phyloP scores from a whole-genome alignment of 108 stramenopile species.

The Nitzschia putrida region DNA sequence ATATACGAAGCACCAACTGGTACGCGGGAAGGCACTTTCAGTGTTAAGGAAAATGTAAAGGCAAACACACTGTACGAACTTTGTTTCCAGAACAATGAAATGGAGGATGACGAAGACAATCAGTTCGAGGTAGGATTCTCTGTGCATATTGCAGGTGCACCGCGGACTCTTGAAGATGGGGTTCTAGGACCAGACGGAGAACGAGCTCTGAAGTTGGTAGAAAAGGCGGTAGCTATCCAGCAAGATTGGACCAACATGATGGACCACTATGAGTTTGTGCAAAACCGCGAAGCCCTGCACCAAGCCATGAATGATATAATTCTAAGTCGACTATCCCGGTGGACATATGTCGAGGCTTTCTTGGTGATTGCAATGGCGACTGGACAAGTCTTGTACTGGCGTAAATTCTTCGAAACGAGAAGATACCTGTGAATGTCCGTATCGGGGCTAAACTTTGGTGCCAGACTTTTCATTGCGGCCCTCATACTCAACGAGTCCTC shows the following conservation, averaged over 20 bases:
- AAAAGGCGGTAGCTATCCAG: constrained; percentile 34
- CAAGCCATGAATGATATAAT: constrained; percentile 51
- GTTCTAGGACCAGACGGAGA: constrained; percentile 67
- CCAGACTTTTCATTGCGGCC: no score
- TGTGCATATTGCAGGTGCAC: constrained; percentile 45
- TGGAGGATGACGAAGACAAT: constrained; percentile 47
- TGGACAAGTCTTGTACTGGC: constrained; percentile 81
- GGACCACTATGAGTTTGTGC: constrained; percentile 81
- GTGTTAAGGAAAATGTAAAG: constrained; percentile 26
- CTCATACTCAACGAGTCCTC: no score
- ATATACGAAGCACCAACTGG: constrained; percentile 56
- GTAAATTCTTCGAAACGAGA: constrained; percentile 77
- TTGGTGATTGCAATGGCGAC: constrained; percentile 65
- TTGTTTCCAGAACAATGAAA: constrained; percentile 63
- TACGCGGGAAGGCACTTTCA: constrained; percentile 57
- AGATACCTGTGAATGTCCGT: constrained; percentile 56
- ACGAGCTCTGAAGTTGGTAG: constrained; percentile 41
- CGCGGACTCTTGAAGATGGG: constrained; percentile 46
- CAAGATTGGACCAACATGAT: constrained; percentile 49
- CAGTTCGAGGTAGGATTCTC: constrained; percentile 65
- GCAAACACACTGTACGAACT: constrained; percentile 43
- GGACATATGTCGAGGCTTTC: constrained; percentile 76
- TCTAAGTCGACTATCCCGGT: constrained; percentile 53
- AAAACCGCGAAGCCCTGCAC: constrained; percentile 71
- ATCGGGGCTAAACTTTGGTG: no score